Base-by-base conservation (phyloP, 495 filamentous ascomycete genomes). In the Thermothielavioides terrestris region DNA sequence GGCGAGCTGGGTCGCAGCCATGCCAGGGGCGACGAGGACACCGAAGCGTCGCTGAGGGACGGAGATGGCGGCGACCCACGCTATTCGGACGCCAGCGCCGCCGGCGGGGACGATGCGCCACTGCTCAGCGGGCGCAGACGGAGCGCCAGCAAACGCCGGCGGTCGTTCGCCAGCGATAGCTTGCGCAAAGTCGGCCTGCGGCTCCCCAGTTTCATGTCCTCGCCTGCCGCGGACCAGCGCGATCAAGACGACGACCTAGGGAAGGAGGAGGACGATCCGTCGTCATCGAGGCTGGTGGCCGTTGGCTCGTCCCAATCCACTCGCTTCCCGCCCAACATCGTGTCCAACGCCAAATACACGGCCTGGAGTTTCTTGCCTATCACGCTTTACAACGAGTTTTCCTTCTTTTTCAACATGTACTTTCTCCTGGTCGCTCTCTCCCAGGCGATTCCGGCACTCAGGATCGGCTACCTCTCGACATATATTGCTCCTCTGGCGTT, bases 361-460 rank as follows among this genome's bases (percentile, higher is more conserved):
- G 80, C 88, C 1, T 87, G 88, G 75, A 92, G 83, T 51, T 99
- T 99, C 67, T 77, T 99, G 3, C 94, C 94, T 4, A 75, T 88
- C 21, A 97, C 94, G 0, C 73, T 97, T 11, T 99, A 94, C 64
- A 95, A 97, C 71, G 94, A 99, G 58, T 99, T 99, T 62, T 95
- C 89, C 38, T 97, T 97, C 70, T 99, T 99, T 69, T 95, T 97
- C 77, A 99, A 99, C 74, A 83, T 96, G 61, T 99, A 99, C 60
- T 99, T 97, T 65, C 76, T 99, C 7, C 76, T 97, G 6, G 94
- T 99, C 4, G 94, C 94, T 7, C 68, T 96, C 35, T 95, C 89
- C 12, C 94, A 99, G 68, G 83, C 86, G 32, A 86, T 99, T 49
- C 89, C 89, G 14, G 75, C 86, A 7, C 66, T 99, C 34, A 79